Conservation (phyloP, 345 rosid genomes). For the Cardamine resedifolia region DNA sequence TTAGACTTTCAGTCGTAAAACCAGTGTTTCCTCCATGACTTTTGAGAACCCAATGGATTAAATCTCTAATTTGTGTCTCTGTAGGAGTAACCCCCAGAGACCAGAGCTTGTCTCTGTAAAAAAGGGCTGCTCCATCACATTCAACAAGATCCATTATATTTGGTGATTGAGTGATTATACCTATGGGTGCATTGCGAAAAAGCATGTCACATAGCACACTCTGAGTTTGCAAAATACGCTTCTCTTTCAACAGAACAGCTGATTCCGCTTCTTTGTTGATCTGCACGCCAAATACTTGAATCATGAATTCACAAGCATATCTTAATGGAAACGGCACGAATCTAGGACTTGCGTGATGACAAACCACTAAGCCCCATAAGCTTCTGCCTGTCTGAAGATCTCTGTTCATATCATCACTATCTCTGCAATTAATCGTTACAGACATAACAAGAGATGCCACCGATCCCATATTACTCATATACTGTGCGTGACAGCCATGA, state of each 20-base stretch:
- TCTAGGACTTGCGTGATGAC: slow-evolving; percentile 78
- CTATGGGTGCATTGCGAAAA: slow-evolving; percentile 74
- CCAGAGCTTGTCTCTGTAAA: slow-evolving; percentile 59
- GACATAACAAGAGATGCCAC: slow-evolving; percentile 87
- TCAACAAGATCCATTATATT: slow-evolving; percentile 85
- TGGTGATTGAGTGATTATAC: slow-evolving; percentile 72
- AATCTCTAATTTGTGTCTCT: slow-evolving; percentile 63
- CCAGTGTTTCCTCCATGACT: slow-evolving; percentile 61
- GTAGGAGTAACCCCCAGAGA: slow-evolving; percentile 71
- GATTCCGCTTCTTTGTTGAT: slow-evolving; percentile 75
- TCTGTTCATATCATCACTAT: slow-evolving; percentile 40
- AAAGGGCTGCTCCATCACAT: slow-evolving; percentile 89
- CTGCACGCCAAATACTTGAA: slow-evolving; percentile 75
- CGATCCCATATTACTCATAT: slow-evolving; percentile 86
- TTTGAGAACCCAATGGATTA: slow-evolving; percentile 67
- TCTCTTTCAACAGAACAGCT: slow-evolving; percentile 64
- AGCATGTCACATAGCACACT: slow-evolving; percentile 88
- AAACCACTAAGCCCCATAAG: slow-evolving; percentile 90
- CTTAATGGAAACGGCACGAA: slow-evolving; percentile 78
- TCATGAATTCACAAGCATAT: slow-evolving; percentile 83
- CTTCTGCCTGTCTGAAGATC: slow-evolving; percentile 52
- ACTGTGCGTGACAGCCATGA: slow-evolving; percentile 80
- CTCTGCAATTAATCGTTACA: slow-evolving; percentile 66
- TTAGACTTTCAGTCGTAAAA: slow-evolving; percentile 75
- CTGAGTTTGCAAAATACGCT: slow-evolving; percentile 70